Conservation (phyloP, 2,329 filamentous ascomycete genomes). For the Colletotrichum orchidophilum region DNA sequence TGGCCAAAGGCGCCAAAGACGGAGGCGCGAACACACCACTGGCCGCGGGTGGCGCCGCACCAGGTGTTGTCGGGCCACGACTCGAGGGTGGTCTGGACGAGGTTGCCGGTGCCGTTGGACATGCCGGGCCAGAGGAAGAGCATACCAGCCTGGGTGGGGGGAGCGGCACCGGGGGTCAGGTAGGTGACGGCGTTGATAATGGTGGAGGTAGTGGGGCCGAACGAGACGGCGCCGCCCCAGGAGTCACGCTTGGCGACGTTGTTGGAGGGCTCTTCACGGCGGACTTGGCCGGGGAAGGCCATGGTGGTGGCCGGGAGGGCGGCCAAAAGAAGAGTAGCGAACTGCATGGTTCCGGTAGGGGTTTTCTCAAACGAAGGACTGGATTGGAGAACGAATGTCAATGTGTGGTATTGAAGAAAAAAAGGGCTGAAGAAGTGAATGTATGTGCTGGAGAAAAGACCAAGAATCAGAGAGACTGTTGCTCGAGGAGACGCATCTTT, state of each 20-base stretch:
- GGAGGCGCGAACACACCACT: constrained; percentile 48
- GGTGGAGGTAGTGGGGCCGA: constrained; percentile 37
- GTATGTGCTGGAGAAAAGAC: not conserved
- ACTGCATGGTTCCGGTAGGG: constrained; percentile 8
- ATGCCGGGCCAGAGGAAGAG: constrained; percentile 56
- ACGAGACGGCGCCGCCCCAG: constrained; percentile 22
- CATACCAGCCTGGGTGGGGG: constrained; percentile 46
- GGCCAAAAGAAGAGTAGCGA: constrained; percentile 14
- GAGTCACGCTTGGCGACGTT: constrained; percentile 14
- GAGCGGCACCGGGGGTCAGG: constrained; percentile 50
- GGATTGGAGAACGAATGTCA: constrained; percentile 6
- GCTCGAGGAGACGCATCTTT: not conserved
- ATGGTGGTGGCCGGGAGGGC: constrained; percentile 10
- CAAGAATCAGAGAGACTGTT: not conserved
- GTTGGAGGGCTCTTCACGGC: constrained; percentile 13
- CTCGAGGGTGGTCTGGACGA: constrained; percentile 53
- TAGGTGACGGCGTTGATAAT: constrained; percentile 50
- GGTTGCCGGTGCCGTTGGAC: constrained; percentile 54
- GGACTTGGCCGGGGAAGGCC: constrained; percentile 24
- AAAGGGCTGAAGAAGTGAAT: constrained; percentile 9
- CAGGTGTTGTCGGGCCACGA: constrained; percentile 43
- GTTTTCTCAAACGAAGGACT: not conserved
- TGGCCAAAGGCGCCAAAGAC: constrained; percentile 40
- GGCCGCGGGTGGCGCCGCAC: constrained; percentile 48
- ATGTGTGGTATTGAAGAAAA: not conserved